Conservation (phyloP, 352 stramenopile species). For the Blastocystis sp. region DNA sequence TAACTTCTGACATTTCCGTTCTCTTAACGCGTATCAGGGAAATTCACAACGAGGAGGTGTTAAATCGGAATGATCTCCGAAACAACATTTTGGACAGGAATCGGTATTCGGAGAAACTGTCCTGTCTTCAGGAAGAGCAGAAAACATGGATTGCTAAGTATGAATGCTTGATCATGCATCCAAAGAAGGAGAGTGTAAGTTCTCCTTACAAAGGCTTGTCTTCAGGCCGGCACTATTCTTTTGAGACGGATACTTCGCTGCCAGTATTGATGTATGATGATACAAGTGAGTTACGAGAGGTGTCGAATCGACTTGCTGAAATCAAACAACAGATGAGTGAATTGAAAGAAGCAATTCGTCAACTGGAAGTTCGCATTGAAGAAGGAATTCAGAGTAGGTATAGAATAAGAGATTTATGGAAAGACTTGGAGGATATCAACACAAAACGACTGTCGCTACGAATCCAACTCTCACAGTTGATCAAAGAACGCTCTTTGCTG, state of each 20-base stretch:
- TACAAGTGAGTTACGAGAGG: background rate
- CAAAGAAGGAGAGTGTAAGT: background rate
- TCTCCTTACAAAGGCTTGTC: background rate
- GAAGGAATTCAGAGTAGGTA: slow-evolving; percentile 15
- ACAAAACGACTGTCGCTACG: slow-evolving; percentile 39
- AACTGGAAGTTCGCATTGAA: background rate
- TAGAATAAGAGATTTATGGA: background rate
- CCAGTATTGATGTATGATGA: no score
- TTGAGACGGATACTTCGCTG: no score
- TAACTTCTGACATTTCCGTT: slow-evolving; percentile 36
- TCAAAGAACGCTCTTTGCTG: slow-evolving; percentile 43
- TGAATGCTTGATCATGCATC: background rate
- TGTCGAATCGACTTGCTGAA: background rate
- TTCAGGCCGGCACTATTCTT: no score
- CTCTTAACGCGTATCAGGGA: slow-evolving; percentile 15
- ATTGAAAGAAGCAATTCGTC: background rate
- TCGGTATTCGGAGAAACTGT: background rate
- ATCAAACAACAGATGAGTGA: background rate
- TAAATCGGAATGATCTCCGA: slow-evolving; percentile 27
- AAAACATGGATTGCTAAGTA: background rate
- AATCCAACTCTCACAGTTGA: slow-evolving; percentile 53
- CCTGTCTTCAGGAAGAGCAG: background rate
- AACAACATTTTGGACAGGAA: slow-evolving; percentile 9
- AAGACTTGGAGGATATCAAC: slow-evolving; percentile 53
- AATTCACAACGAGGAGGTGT: slow-evolving; percentile 33